Conservation (phyloP, 2,329 filamentous ascomycete species). For the Sphaerulina populicola region DNA sequence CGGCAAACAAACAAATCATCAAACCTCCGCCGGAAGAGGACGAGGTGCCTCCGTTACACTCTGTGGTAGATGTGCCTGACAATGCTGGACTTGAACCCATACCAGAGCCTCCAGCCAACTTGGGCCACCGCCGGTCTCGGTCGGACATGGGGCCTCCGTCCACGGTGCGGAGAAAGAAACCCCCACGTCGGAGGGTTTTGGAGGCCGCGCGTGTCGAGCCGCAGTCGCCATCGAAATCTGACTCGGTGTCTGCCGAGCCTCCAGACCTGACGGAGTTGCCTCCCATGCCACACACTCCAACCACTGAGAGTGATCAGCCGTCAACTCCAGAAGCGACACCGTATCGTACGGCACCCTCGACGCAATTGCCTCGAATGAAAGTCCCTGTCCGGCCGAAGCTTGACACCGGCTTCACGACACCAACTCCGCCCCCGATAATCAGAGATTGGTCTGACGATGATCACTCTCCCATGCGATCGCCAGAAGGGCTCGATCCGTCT, state of each 20-base stretch:
- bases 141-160: slow-evolving; percentile 27
- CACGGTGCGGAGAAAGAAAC: slow-evolving; percentile 49
- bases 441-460: slow-evolving; percentile 28
- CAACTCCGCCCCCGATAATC: slow-evolving; percentile 25
- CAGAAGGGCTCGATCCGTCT: slow-evolving; percentile 24
- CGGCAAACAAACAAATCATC: slow-evolving; percentile 67
- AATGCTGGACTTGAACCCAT: slow-evolving; percentile 13
- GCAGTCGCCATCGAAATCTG: slow-evolving; percentile 22
- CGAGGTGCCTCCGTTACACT: slow-evolving; percentile 16
- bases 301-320: slow-evolving; percentile 23
- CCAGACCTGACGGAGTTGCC: slow-evolving; percentile 27
- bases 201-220: slow-evolving; percentile 46
- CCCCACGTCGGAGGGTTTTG: slow-evolving; percentile 49
- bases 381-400: slow-evolving; percentile 23
- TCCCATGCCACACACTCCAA: slow-evolving; percentile 22
- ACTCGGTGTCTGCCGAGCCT: slow-evolving; percentile 11
- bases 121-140: slow-evolving; percentile 24
- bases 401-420: slow-evolving; percentile 26
- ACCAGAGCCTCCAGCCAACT: slow-evolving; percentile 8
- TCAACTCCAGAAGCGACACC: slow-evolving; percentile 24
- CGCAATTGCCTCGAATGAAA: slow-evolving; percentile 10
- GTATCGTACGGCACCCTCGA: slow-evolving; percentile 21
- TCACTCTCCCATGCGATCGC: slow-evolving; percentile 24
- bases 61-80: slow-evolving; percentile 4
- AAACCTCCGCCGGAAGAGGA: slow-evolving; percentile 56